phyloP scores from a whole-genome alignment of 1,284 basidiomycete genomes.

The Ceratobasidium sp. region DNA sequence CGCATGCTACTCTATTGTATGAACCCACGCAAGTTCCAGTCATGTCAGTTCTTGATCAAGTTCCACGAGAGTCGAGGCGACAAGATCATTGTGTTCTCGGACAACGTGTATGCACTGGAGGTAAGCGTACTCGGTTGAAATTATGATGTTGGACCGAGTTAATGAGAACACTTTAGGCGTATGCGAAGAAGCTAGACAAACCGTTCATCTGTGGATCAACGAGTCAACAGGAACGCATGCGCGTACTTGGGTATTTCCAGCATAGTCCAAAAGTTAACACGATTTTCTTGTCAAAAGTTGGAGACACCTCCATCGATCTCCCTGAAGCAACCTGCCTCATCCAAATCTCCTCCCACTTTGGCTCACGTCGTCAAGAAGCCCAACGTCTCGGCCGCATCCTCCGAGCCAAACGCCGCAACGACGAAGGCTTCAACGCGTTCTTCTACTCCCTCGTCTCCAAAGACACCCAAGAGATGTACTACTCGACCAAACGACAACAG shows the following conservation, averaged over 20 bases:
- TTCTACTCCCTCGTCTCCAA: constrained; percentile 99
- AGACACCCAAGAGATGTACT: constrained; percentile 99
- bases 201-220: constrained; percentile 98
- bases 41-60: constrained; percentile 98
- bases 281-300: constrained; percentile 99
- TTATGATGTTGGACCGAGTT: not conserved
- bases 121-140: constrained; percentile 58
- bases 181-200: constrained; percentile 93
- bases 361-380: constrained; percentile 97
- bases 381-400: constrained; percentile 96
- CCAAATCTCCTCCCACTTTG: constrained; percentile 99
- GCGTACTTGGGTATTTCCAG: constrained; percentile 95
- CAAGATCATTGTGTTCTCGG: constrained; percentile 99
- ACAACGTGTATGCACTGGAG: constrained; percentile 97
- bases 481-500: constrained; percentile 98
- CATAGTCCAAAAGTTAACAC: constrained; percentile 97
- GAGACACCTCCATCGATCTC: constrained; percentile 98
- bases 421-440: constrained; percentile 99
- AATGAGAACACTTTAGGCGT: constrained; percentile 70
- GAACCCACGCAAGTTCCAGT: constrained; percentile 99
- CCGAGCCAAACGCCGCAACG: constrained; percentile 96
- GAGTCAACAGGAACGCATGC: constrained; percentile 94
- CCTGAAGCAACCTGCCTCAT: constrained; percentile 99
- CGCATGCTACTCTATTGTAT: constrained; percentile 98
- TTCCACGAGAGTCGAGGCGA: constrained; percentile 98